Evolutionary conservation across 129 eudicot species (phyloP).

Genomic region (Artemisia tridentata): DNA sequence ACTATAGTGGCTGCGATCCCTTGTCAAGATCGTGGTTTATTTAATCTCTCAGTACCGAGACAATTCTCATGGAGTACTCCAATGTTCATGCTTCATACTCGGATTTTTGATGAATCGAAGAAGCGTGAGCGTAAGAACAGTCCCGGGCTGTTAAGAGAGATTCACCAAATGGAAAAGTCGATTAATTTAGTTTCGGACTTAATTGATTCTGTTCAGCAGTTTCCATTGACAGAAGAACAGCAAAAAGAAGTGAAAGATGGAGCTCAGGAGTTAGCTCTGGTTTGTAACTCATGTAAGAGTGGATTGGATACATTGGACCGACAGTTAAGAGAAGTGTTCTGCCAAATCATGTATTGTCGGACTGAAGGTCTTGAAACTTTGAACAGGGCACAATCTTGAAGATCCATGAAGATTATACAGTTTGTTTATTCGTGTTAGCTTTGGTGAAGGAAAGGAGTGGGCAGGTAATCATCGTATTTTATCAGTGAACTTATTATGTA

Average conservation of each 20-base stretch:
- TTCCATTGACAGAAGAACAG: slow-evolving; percentile 63
- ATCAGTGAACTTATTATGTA: slow-evolving; percentile 27
- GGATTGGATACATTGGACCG: slow-evolving; percentile 67
- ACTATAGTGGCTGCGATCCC: slow-evolving; percentile 85
- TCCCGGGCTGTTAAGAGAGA: slow-evolving; percentile 64
- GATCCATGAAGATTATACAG: slow-evolving; percentile 5
- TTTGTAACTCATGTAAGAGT: slow-evolving; percentile 47
- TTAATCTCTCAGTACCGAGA: slow-evolving; percentile 58
- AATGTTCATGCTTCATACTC: slow-evolving; percentile 45
- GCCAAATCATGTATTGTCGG: slow-evolving; percentile 67
- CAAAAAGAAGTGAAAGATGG: slow-evolving; percentile 60
- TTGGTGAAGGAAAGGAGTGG: neutral
- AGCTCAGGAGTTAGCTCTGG: slow-evolving; percentile 43
- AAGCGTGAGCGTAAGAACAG: slow-evolving; percentile 56
- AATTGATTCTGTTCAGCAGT: slow-evolving; percentile 60
- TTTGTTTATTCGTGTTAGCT: neutral
- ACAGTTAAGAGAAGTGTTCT: slow-evolving; percentile 59
- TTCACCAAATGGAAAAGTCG: slow-evolving; percentile 55
- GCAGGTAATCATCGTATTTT: slow-evolving; percentile 23
- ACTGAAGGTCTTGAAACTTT: slow-evolving; percentile 59
- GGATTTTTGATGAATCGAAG: slow-evolving; percentile 70
- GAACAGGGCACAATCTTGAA: slow-evolving; percentile 36
- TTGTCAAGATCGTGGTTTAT: slow-evolving; percentile 75
- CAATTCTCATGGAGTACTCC: slow-evolving; percentile 64
- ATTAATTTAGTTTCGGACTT: slow-evolving; percentile 59